Percentiles rank a stretch among this genome's conserved stretches.
phyloP scores from a whole-genome alignment of 2,329 filamentous ascomycete species.

The Colletotrichum sp. region DNA sequence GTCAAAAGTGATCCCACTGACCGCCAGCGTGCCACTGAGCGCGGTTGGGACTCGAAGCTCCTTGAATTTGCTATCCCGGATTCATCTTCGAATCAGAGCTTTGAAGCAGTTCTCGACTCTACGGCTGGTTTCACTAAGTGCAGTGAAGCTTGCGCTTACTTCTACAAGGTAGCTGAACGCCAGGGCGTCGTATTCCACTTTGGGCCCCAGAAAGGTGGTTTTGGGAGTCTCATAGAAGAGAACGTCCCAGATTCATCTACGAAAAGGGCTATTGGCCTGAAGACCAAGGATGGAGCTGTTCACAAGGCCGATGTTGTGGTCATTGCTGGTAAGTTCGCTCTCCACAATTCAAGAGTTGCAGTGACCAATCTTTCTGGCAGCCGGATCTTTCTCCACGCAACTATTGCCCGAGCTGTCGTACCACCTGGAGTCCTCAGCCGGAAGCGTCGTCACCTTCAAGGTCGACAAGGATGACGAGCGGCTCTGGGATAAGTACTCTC shows the following conservation, averaged over 20 bases:
- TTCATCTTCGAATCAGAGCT: not conserved
- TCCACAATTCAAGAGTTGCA: not conserved
- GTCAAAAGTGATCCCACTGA: slow-evolving; percentile 24
- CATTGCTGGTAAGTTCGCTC: slow-evolving; percentile 40
- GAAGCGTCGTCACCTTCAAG: slow-evolving; percentile 23
- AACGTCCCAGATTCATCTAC: not conserved
- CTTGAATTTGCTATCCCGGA: slow-evolving; percentile 27
- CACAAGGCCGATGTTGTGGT: slow-evolving; percentile 39
- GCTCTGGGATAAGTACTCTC: slow-evolving; percentile 37
- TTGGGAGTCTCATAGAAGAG: slow-evolving; percentile 27
- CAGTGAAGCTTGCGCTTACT: slow-evolving; percentile 25
- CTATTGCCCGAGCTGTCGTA: slow-evolving; percentile 23
- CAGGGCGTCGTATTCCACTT: slow-evolving; percentile 30
- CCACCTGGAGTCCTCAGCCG: slow-evolving; percentile 26
- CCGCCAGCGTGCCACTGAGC: slow-evolving; percentile 17
- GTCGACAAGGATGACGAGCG: slow-evolving; percentile 21
- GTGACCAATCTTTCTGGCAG: slow-evolving; percentile 9
- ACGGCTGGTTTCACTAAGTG: slow-evolving; percentile 27
- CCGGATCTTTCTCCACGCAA: slow-evolving; percentile 35
- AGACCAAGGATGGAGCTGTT: slow-evolving; percentile 37
- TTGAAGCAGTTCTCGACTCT: slow-evolving; percentile 28
- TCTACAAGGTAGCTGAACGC: slow-evolving; percentile 22
- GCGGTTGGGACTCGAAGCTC: slow-evolving; percentile 26
- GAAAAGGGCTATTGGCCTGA: slow-evolving; percentile 38
- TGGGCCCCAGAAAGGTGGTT: slow-evolving; percentile 26